Evolutionary conservation across 495 filamentous ascomycete species (phyloP), one percentile per base, ranked within the genome.

Genomic region (Staphylotrichum tortipilum): DNA sequence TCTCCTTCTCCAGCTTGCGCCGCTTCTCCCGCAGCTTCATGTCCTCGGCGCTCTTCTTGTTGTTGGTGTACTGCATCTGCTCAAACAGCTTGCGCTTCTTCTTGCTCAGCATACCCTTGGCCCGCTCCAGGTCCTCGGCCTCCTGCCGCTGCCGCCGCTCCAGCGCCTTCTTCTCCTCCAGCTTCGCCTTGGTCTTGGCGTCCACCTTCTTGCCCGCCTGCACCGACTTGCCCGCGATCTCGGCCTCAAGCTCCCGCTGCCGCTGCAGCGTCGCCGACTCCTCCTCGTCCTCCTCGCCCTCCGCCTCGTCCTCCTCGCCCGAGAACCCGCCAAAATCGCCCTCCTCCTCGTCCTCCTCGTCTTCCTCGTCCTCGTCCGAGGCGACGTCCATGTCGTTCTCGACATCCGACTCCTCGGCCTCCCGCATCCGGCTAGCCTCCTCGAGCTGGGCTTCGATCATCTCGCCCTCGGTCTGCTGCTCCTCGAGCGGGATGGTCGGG

Each of bases 31-130:
- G 80, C 65, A 97, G 72, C 68, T 71, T 74, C 62, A 74, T 67
- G 28, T 84, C 81, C 68, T 89, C 87, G 9, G 81, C 85, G 48
- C 85, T 84, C 74, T 83, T 82, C 75, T 86, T 85, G 70, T 82
- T 86, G 68, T 91, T 91, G 54, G 78, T 84, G 70, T 88, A 89
- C 62, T 86, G 75, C 88, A 94, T 94, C 78, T 94, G 89, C 73
- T 91, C 88, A 47, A 87, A 77, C 52, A 91, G 70, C 78, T 90
- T 91, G 57, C 88, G 74, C 77, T 91, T 91, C 80, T 88, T 89
- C 69, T 87, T 81, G 68, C 82, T 83, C 75, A 94, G 85, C 88
- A 94, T 94, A 67, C 88, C 88, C 77, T 91, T 91, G 65, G 84
- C 80, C 64, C 88, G 75, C 68, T 91, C 86, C 39, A 90, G 71